Percentiles rank a stretch among this genome's conserved stretches.
Conservation (phyloP, 2,329 filamentous ascomycete genomes). For the Paecilomyces formosus region DNA sequence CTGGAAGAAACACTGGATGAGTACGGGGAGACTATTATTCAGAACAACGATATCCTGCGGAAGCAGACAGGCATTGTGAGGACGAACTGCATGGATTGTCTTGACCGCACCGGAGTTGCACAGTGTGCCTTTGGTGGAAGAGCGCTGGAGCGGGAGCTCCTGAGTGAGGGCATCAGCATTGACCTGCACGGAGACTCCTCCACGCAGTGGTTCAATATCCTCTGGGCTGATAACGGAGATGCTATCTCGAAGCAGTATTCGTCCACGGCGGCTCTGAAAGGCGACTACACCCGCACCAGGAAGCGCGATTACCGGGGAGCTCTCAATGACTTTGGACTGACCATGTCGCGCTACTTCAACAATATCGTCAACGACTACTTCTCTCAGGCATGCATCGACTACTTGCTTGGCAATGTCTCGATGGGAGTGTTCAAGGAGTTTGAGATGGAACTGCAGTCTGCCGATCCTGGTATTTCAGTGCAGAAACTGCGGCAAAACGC, state of each 20-base stretch:
- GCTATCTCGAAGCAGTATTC: conserved; percentile 94
- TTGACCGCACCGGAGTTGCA: conserved; percentile 92
- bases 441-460: conserved; percentile 84
- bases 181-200: conserved; percentile 67
- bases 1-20: conserved; percentile 61
- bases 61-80: conserved; percentile 71
- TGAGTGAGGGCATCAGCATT: conserved; percentile 67
- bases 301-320: conserved; percentile 89
- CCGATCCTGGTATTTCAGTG: conserved; percentile 84
- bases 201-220: conserved; percentile 87
- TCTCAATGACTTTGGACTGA: conserved; percentile 82
- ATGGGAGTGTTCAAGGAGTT: conserved; percentile 88
- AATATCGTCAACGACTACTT: conserved; percentile 99
- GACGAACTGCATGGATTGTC: conserved; percentile 97
- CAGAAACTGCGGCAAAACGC: conserved; percentile 77
- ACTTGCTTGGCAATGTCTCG: conserved; percentile 80
- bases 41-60: conserved; percentile 33
- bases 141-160: conserved; percentile 73
- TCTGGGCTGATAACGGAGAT: conserved; percentile 98
- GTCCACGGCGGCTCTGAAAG: conserved; percentile 90
- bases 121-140: conserved; percentile 84
- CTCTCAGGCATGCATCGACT: conserved; percentile 90
- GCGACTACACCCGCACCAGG: conserved; percentile 86
- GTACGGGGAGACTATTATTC: conserved; percentile 62
- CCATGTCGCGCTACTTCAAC: conserved; percentile 64